These are phyloP conservation scores for Lactarius hatsudake DNA, from an alignment of 768 basidiomycete species.

Conservation along the genomic window DNA sequence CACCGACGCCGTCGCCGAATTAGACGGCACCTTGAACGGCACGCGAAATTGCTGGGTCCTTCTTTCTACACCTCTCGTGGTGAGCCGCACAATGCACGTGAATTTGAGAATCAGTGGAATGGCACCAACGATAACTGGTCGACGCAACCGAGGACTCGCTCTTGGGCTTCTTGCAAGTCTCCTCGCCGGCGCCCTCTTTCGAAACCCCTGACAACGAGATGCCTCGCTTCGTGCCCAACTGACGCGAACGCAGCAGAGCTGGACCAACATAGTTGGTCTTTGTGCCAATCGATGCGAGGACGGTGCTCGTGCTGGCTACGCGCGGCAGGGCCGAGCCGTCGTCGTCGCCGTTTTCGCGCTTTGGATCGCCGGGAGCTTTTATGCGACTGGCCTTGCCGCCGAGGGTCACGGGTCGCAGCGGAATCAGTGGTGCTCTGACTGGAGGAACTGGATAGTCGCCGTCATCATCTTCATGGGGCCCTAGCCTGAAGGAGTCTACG, in stretches of 20 bases:
- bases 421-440: background rate
- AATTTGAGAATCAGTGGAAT: background rate
- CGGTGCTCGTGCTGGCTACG: slow-evolving; percentile 22
- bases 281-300: slow-evolving; percentile 22
- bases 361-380: background rate
- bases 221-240: slow-evolving; percentile 15
- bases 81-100: background rate
- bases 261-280: slow-evolving; percentile 25
- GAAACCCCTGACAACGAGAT: slow-evolving; percentile 3
- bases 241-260: slow-evolving; percentile 22
- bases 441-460: slow-evolving; percentile 27
- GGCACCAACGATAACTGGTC: background rate
- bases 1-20: slow-evolving; percentile 5
- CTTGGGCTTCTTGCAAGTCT: slow-evolving; percentile 14
- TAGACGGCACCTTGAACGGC: slow-evolving; percentile 35
- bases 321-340: slow-evolving; percentile 3
- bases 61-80: background rate
- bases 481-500: slow-evolving; percentile 16
- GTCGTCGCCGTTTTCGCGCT: background rate
- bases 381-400: background rate
- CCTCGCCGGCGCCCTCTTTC: slow-evolving; percentile 3
- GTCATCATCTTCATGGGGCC: slow-evolving; percentile 33
- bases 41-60: slow-evolving; percentile 30
- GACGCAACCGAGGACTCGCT: slow-evolving; percentile 3
- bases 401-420: background rate